These are phyloP conservation scores for Isabelozyma rhagii DNA, from an alignment of 805 yeast species.

Conservation along the genomic window DNA sequence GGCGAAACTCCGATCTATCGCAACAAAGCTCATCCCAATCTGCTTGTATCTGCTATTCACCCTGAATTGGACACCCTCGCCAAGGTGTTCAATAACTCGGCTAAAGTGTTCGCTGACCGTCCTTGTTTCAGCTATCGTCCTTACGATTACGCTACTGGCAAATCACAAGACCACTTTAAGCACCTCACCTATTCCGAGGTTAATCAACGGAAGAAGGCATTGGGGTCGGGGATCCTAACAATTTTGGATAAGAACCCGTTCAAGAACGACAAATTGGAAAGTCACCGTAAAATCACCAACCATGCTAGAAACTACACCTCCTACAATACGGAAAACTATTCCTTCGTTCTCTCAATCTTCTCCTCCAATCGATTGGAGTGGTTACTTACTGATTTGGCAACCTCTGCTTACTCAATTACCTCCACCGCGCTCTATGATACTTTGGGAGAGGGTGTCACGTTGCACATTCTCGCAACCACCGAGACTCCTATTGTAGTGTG, in stretches of 20 bases:
- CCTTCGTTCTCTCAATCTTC: constrained; percentile 13
- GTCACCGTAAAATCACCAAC: constrained; percentile 13
- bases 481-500: constrained; percentile 14
- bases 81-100: constrained; percentile 19
- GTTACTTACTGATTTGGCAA: constrained; percentile 8
- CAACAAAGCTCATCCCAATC: constrained; percentile 8
- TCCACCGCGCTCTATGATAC: constrained; percentile 19
- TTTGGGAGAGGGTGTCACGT: constrained; percentile 15
- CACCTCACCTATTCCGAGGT: constrained; percentile 24
- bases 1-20: constrained; percentile 48
- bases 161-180: constrained; percentile 5
- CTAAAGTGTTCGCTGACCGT: constrained; percentile 5
- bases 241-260: constrained; percentile 22
- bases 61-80: constrained; percentile 20
- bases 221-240: constrained; percentile 40
- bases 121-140: constrained; percentile 23
- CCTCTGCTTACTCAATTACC: constrained; percentile 13
- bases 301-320: constrained; percentile 24
- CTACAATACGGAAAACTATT: neutral
- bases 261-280: constrained; percentile 6
- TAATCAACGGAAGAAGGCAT: constrained; percentile 22
- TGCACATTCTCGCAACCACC: constrained; percentile 15
- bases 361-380: constrained; percentile 15
- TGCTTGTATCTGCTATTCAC: constrained; percentile 10
- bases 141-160: constrained; percentile 13